phyloP scores from a whole-genome alignment of 2,329 filamentous ascomycete species.

The Fusarium brevicatenulatum region DNA sequence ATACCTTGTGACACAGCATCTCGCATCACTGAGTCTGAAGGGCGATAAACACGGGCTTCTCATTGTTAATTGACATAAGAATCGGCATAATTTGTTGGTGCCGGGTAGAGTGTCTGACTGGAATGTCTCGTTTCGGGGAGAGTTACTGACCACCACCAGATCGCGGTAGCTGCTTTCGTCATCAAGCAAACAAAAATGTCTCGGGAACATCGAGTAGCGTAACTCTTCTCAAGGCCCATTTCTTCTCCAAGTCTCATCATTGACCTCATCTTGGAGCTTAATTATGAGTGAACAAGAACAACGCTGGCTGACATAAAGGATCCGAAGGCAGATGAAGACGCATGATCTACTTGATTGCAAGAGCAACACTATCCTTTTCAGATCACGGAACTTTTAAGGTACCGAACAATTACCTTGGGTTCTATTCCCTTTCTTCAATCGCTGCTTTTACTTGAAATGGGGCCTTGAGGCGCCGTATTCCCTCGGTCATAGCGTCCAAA shows the following conservation, averaged over 20 bases:
- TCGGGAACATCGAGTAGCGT: not conserved
- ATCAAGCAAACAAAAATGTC: not conserved
- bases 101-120: not conserved
- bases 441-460: not conserved
- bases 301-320: not conserved
- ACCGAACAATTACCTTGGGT: no score
- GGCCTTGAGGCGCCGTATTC: no score
- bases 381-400: not conserved
- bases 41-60: not conserved
- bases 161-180: not conserved
- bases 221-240: not conserved
- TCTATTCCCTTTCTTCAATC: not conserved
- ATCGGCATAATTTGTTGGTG: not conserved
- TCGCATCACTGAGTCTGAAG: not conserved
- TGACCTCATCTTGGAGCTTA: not conserved
- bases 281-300: not conserved
- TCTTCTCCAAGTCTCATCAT: not conserved
- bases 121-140: not conserved
- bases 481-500: not conserved
- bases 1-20: rapidly evolving
- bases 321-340: not conserved
- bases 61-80: rapidly evolving
- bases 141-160: not conserved
- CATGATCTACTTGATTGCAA: not conserved
- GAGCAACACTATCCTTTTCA: not conserved